Percentiles rank a stretch among this genome's conserved stretches.
Conservation (phyloP, 2,329 filamentous ascomycete genomes). For the Fusarium pilosicola region DNA sequence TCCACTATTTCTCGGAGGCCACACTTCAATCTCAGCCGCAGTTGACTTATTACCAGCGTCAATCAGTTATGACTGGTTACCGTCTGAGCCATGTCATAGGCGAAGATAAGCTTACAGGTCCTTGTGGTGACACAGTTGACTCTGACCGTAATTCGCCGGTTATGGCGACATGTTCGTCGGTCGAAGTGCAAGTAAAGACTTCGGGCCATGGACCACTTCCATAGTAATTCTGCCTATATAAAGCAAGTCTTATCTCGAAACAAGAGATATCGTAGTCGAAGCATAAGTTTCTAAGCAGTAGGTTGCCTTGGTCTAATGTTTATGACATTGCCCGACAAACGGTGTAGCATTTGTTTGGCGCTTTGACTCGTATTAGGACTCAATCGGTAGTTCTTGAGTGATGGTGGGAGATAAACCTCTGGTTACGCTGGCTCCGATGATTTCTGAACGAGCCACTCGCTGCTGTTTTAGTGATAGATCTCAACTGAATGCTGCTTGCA, state of each 20-base stretch:
- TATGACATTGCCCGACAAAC: not conserved
- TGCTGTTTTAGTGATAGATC: not conserved
- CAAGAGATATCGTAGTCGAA: not conserved
- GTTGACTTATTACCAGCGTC: not conserved
- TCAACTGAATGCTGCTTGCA: not conserved
- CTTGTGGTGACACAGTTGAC: not conserved
- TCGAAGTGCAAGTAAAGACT: not conserved
- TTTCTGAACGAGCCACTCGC: not conserved
- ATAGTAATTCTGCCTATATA: not conserved
- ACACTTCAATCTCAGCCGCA: constrained; percentile 6
- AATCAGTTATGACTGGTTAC: not conserved
- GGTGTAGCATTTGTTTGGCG: not conserved
- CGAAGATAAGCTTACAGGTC: not conserved
- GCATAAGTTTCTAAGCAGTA: too few species aligned
- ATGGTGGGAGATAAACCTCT: not conserved
- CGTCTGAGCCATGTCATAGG: not conserved
- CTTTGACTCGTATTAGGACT: not conserved
- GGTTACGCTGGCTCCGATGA: too few species aligned
- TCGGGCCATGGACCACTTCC: not conserved
- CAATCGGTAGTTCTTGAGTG: not conserved
- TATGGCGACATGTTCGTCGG: too few species aligned
- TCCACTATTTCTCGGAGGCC: constrained; percentile 21
- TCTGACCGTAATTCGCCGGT: not conserved
- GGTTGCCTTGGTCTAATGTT: not conserved
- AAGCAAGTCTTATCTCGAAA: not conserved